phyloP scores from a whole-genome alignment of 1,284 basidiomycete species.

The Malassezia nana region DNA sequence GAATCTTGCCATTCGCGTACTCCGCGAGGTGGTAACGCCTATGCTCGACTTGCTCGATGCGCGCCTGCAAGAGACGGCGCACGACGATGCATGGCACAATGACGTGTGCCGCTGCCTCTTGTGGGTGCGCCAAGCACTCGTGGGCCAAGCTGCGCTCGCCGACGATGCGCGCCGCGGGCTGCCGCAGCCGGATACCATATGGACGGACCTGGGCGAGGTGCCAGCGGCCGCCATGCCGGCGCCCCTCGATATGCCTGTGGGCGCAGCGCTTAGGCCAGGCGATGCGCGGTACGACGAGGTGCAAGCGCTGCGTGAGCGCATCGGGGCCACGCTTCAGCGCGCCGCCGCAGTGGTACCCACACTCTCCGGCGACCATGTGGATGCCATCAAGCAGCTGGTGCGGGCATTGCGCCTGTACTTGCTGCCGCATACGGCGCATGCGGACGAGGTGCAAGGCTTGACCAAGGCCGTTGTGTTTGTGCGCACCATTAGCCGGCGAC shows the following conservation, averaged over 20 bases:
- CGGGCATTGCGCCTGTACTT: conserved; percentile 38
- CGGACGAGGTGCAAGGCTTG: conserved; percentile 44
- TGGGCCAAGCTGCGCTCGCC: conserved; percentile 58
- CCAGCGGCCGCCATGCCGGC: conserved; percentile 58
- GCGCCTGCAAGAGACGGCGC: conserved; percentile 2
- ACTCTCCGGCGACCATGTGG: conserved; percentile 69
- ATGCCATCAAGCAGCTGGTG: conserved; percentile 60
- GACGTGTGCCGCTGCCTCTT: conserved; percentile 76
- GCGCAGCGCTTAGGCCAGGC: conserved; percentile 62
- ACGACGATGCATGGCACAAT: conserved; percentile 59
- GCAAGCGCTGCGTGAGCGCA: conserved; percentile 57
- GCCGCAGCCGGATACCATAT: conserved; percentile 46
- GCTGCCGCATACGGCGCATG: conserved; percentile 41
- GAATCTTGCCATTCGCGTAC: conserved; percentile 66
- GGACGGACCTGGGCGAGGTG: conserved; percentile 56
- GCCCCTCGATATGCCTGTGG: conserved; percentile 52
- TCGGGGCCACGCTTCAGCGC: conserved; percentile 62
- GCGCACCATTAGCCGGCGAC: conserved; percentile 53
- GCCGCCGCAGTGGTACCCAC: conserved; percentile 57
- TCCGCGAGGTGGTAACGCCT: conserved; percentile 62
- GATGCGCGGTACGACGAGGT: conserved; percentile 61
- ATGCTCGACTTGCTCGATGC: conserved; percentile 50
- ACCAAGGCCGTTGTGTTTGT: conserved; percentile 31
- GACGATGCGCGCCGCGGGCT: conserved; percentile 57
- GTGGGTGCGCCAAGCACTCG: conserved; percentile 59